A percentile compares a stretch with the other conserved stretches of the same genome.
Conservation (phyloP, 768 basidiomycete species). For the Calocybe cyanea region DNA sequence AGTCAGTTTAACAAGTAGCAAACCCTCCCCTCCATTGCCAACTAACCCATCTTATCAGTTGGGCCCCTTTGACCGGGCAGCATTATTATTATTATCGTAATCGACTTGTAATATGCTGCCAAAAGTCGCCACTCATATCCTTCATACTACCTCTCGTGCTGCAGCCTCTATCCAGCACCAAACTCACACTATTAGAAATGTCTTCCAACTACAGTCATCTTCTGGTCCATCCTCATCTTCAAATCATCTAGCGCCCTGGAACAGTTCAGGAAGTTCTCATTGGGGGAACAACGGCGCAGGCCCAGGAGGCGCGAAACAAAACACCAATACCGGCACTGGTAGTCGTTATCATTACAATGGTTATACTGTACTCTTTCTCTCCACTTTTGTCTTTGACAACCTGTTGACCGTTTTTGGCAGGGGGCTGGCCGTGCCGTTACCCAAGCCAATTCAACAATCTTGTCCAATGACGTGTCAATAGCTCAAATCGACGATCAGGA, state of each 20-base stretch:
- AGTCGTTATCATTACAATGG: slow-evolving; percentile 63
- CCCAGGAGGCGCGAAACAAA: slow-evolving; percentile 70
- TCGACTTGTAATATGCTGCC: slow-evolving; percentile 69
- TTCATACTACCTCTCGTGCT: slow-evolving; percentile 73
- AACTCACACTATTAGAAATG: slow-evolving; percentile 69
- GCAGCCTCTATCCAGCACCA: slow-evolving; percentile 75
- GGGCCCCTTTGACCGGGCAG: background rate
- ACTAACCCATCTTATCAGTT: slow-evolving; percentile 1
- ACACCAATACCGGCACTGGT: too few relatives aligned
- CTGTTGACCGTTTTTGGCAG: slow-evolving; percentile 33
- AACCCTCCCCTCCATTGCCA: background rate
- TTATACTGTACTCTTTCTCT: slow-evolving; percentile 50
- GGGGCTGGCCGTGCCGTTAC: slow-evolving; percentile 68
- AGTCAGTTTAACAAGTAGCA: background rate
- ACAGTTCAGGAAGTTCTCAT: slow-evolving; percentile 44
- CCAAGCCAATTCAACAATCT: slow-evolving; percentile 53
- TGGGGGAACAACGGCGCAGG: slow-evolving; percentile 55
- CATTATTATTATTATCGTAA: too few relatives aligned
- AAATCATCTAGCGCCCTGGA: slow-evolving; percentile 35
- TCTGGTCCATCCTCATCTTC: slow-evolving; percentile 41
- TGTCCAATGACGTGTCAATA: slow-evolving; percentile 46
- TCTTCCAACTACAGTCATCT: slow-evolving; percentile 62
- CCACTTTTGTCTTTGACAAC: background rate
- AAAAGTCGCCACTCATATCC: slow-evolving; percentile 74
- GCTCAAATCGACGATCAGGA: slow-evolving; percentile 57